A percentile compares a stretch with the other conserved stretches of the same genome.
Conservation (phyloP, 768 basidiomycete species). For the Amylocystis lapponica region DNA sequence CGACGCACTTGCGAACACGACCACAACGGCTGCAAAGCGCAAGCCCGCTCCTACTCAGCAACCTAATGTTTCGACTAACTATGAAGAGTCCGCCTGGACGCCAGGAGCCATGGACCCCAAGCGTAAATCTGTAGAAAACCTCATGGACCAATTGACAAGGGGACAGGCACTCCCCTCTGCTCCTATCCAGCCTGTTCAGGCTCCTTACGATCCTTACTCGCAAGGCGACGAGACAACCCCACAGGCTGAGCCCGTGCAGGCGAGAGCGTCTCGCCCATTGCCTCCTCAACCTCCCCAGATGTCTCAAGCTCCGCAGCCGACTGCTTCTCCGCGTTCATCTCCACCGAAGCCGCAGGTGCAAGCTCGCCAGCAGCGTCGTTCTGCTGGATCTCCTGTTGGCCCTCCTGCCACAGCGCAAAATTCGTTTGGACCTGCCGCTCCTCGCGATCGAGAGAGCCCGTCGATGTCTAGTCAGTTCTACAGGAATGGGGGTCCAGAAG, state of each 20-base stretch:
- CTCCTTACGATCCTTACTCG: conserved; percentile 26
- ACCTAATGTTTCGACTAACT: conserved; percentile 36
- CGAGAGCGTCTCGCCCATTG: conserved; percentile 54
- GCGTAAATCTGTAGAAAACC: conserved; percentile 78
- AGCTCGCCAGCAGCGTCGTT: conserved; percentile 39
- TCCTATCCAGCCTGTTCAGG: conserved; percentile 16
- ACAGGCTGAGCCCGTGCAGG: conserved; percentile 31
- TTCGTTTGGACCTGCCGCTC: conserved; percentile 29
- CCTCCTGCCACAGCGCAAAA: conserved; percentile 17
- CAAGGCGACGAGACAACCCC: conserved; percentile 24
- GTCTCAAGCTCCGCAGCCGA: too few species aligned
- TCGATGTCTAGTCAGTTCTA: conserved; percentile 50
- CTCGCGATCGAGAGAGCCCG: conserved; percentile 68
- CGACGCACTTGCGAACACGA: conserved; percentile 57
- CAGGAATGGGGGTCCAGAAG: conserved; percentile 31
- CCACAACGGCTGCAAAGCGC: conserved; percentile 50
- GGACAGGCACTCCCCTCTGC: conserved; percentile 29
- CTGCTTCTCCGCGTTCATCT: conserved; percentile 53
- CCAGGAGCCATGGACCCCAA: conserved; percentile 47
- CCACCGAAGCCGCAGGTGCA: conserved; percentile 57
- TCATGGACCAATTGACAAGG: conserved; percentile 68
- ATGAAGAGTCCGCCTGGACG: conserved; percentile 57
- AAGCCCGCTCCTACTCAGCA: conserved; percentile 52
- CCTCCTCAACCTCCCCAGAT: conserved; percentile 49
- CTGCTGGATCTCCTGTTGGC: conserved; percentile 45